Base-by-base conservation (phyloP, 2,329 filamentous ascomycete species). In the Xylaria sp. region DNA sequence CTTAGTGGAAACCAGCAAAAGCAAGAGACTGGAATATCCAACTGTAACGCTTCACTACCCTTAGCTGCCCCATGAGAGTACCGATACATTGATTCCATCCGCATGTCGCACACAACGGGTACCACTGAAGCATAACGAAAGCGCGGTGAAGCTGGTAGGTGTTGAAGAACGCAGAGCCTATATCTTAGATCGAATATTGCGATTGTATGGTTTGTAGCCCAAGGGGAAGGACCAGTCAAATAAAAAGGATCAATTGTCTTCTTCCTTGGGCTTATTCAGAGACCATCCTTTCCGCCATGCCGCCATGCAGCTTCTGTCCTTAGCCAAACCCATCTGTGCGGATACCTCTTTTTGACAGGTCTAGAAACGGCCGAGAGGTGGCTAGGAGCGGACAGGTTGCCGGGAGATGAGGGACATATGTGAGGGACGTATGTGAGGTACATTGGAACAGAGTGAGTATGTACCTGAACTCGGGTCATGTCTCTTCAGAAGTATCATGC, bases 401-500 rank as follows among this genome's bases (percentile, higher is more conserved):
- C 18, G 15, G 20, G 39, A n/a, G 54, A n/a, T 39, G 54, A 32
- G 12, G 32, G 28, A 25, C 18, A 25, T 34, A 39, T 23, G 28
- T 37, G 13, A 50, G 50, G 59, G 28, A 25, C 18, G n/a, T 34
- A 39, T 23, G 28, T 37, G 13, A 50, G 50, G 59, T 70, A 70
- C 70, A 60, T 68, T 18, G 3, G 12, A 34, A 20, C 32, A 3
- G 34, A 57, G 34, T 37, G 28, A 41, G 18, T 28, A 70, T 63
- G 70, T 72, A 72, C 55, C 62, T 61, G 6, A 48, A 72, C 68
- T 32, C 68, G n/a, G n/a, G 18, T 20, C n/a, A 51, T 57, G 56
- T 34, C 23, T 23, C 34, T 34, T 25, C 23, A 51, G 10, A 59
- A 63, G 65, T 68, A 70, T n/a, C 7, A 0, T 32, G n/a, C 34